Base-by-base conservation (phyloP, 129 eudicot species). In the Arctium minus region DNA sequence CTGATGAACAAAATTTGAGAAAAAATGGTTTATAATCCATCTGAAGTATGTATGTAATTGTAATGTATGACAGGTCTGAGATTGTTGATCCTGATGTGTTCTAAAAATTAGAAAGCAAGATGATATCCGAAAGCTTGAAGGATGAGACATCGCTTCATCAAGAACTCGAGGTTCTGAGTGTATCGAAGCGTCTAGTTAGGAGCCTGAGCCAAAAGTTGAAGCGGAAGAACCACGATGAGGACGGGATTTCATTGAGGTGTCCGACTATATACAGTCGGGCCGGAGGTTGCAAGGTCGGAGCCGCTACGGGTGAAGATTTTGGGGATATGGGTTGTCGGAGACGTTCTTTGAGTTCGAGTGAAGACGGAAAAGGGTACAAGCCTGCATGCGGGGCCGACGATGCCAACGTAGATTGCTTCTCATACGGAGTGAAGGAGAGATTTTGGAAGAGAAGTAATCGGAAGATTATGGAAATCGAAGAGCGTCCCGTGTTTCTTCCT, bases 211-310 rank as follows among this genome's bases (percentile, higher is more conserved):
- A 93, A 77, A 93, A 86, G 77, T 50, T 93, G 86, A 96, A 90
- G 76, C 90, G 88, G 88, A 92, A 88, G 74, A 86, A 46, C 76
- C 84, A 84, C 10, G 98, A 88, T 42, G 94, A 90, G 81, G 94
- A 87, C 48, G 95, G 97, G 50, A 80, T 93, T 42, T 96, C 98
- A 3, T 32, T 90, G 64, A 89, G 90, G 46, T 93, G 99, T 76
- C 97, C 94, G n/a, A 87, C 90, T 53, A 68, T 91, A 64, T 96
- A 91, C 80, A 88, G 90, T 12, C 87, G 91, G 50, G 91, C 88
- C 38, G 98, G 98, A 29, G 99, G 98, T 79, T 96, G 99, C 88
- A 93, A 89, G 88, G 99, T 96, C 15, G 93, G 98, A 46, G 97
- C 97, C 64, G 93, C 92, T 46, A 91, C 89, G 13, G 78, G 85